Evolutionary conservation across 768 basidiomycete genomes (phyloP), one percentile per base, ranked within the genome.

Genomic region (Agaricus sinodeliciosus): DNA sequence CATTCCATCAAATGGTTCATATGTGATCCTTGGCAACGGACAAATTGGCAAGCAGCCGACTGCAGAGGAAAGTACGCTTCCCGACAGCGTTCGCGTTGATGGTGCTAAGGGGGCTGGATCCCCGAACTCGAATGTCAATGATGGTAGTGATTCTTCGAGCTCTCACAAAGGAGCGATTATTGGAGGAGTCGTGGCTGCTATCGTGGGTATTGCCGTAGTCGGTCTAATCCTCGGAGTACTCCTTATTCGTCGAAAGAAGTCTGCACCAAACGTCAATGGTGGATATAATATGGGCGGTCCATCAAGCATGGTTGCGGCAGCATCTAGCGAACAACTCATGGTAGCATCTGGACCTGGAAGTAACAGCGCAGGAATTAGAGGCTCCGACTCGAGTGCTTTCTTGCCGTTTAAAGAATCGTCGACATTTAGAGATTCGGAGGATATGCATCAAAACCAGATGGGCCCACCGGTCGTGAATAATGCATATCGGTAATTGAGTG

Each of bases 11-110:
- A 85, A 84, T 55, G 94, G 87, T 2, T 79, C 80, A 11, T 79
- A 77, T 66, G 77, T 94, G 50, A 89, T 82, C 53, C 74, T 93
- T 22, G 94, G 94, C 5, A 84, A 73, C 51, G 94, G 94, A 1
- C 65, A 80, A 50, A 74, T 95, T 19, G 90, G 82, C 45, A 67
- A 68, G 1, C 94, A 96, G 64, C 76, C 85, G 1, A 78, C 72
- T 0, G 58, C 65, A 2, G 57, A 68, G 1, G 74, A 67, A 0
- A 69, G 69, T n/a, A 64, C 43, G 2, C 75, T 90, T 7, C 86
- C 86, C 0, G 55, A 65, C 0, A 84, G 66, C 62, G 65, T 78
- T 40, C 73, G 73, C 16, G 65, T 74, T 5, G 67, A 69, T 52
- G 68, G 57, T 65, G 82, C 67, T 1, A 69, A 65, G 37, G 84